phyloP scores from a whole-genome alignment of 148 eudicot species.

The Chenopodium berlandieri region DNA sequence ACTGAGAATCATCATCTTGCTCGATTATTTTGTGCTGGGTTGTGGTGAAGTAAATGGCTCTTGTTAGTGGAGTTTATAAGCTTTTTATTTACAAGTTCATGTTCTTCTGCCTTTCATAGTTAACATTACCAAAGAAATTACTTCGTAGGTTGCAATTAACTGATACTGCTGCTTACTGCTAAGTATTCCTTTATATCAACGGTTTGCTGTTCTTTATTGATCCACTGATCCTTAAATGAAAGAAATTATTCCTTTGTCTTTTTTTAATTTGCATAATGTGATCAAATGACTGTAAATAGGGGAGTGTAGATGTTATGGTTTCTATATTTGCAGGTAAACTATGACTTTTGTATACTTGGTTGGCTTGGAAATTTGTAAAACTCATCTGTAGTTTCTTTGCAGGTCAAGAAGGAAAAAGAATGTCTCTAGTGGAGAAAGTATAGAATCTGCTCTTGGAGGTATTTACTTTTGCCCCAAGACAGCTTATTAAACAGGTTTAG shows the following conservation, averaged over 20 bases:
- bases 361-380: neutral
- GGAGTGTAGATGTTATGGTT: neutral
- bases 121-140: neutral
- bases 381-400: conserved; percentile 15
- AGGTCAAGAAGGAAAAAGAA: conserved; percentile 56
- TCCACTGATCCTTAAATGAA: neutral
- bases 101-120: neutral
- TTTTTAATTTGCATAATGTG: neutral
- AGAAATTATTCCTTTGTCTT: neutral
- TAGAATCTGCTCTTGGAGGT: conserved; percentile 46
- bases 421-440: conserved; percentile 44
- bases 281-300: neutral
- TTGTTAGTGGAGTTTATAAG: too few species aligned
- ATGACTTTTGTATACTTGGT: neutral
- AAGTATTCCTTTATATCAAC: neutral
- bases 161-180: neutral
- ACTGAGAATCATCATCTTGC: neutral
- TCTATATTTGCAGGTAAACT: neutral
- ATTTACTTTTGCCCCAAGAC: conserved; percentile 1
- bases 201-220: neutral
- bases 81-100: too few species aligned
- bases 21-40: neutral
- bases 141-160: neutral
- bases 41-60: too few species aligned
- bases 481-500: conserved; percentile 1